Base-by-base conservation (phyloP, 1,284 basidiomycete genomes). In the Earliella scabrosa region DNA sequence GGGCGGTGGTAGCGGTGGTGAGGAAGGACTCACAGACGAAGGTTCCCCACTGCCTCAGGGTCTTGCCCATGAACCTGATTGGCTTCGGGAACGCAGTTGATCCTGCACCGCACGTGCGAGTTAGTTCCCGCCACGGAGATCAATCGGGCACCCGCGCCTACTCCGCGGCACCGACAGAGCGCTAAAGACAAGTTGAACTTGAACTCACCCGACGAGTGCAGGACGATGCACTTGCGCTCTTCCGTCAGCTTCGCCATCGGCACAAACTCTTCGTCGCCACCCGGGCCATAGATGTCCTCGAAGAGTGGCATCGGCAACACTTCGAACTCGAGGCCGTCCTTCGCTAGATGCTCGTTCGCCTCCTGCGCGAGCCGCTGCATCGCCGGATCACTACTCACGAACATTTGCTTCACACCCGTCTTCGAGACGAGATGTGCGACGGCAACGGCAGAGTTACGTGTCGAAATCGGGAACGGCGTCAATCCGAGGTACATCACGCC, bases 361-460 rank as follows among this genome's bases (percentile, higher is more conserved):
- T 65, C 60, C 8, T 49, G 49, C 4, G 60, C 61, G 16, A 63
- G 46, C 11, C 56, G 55, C 44, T 63, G 63, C 63, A 67, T 63
- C 7, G 56, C 57, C 6, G 60, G 41, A 36, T 68, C 66, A 0
- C 38, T n/a, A 32, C 62, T 63, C 11, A 68, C 63, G 39, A 58
- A 53, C 31, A 68, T 41, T 34, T 59, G 54, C 20, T 35, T 40
- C 2, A 64, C 61, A 11, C 54, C 56, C 7, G 52, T 60, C 47
- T 53, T 62, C 9, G 38, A 21, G 5, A 71, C 55, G 1, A 74
- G 63, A 35, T 73, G 68, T 13, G 69, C 70, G 24, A 72, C 57
- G 7, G 67, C 71, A n/a, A 60, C 45, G 2, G 71, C 57, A 0
- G 69, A 71, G 58, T 73, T 73, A 13, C 72, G 63, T 10, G 68